Conservation (phyloP, 257 asterid species). For the Lantana camara region DNA sequence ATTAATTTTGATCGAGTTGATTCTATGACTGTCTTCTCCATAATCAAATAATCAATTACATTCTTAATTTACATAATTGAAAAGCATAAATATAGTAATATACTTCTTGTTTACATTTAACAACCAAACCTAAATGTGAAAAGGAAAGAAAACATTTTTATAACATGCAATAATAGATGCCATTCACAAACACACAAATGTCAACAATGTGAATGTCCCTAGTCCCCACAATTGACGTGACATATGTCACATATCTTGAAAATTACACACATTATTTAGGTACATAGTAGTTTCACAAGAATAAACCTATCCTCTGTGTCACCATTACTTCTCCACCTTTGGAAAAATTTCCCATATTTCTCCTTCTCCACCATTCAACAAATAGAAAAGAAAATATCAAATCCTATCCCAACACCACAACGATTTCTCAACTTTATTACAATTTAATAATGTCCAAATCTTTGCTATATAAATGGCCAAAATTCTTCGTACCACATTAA, state of each 20-base stretch:
- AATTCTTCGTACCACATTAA: not conserved
- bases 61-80: too few relatives aligned
- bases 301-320: not conserved
- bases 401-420: slow-evolving; percentile 8
- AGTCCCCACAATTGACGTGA: slow-evolving; percentile 15
- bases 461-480: slow-evolving; percentile 11
- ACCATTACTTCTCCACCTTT: slow-evolving; percentile 27
- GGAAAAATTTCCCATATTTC: not conserved
- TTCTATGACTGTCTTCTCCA: too few relatives aligned
- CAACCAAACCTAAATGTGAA: too few relatives aligned
- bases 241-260: not conserved
- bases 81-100: too few relatives aligned
- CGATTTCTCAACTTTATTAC: not conserved
- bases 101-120: too few relatives aligned
- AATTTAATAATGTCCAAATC: not conserved
- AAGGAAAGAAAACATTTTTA: too few relatives aligned
- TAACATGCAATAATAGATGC: too few relatives aligned
- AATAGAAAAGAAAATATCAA: too few relatives aligned
- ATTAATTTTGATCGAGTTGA: too few relatives aligned
- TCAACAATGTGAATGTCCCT: not conserved
- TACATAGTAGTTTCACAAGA: slow-evolving; percentile 13
- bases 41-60: too few relatives aligned
- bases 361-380: slow-evolving; percentile 4
- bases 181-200: not conserved
- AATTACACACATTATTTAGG: slow-evolving; percentile 18